Percentiles rank a stretch among this genome's conserved stretches.
phyloP scores from a whole-genome alignment of 176 grass and related monocot genomes.

The Carex cristatella region DNA sequence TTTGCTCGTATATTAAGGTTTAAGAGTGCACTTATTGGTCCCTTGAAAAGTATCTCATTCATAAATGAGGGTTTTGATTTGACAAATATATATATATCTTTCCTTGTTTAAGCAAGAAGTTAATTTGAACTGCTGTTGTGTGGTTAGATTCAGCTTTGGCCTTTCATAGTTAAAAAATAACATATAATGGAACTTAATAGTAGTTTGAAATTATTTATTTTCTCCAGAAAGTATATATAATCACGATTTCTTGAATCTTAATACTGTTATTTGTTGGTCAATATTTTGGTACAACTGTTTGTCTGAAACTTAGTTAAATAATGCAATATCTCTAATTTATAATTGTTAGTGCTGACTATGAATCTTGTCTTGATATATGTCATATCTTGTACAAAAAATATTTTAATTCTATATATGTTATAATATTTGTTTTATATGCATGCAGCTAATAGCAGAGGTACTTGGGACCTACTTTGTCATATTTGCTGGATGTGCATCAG shows the following conservation, averaged over 20 bases:
- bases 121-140: background rate
- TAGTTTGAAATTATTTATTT: background rate
- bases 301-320: background rate
- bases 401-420: background rate
- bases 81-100: background rate
- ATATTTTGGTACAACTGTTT: background rate
- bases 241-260: background rate
- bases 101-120: background rate
- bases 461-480: constrained; percentile 84
- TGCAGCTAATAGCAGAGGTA: constrained; percentile 56
- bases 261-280: background rate
- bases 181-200: background rate
- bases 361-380: background rate
- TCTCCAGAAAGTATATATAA: background rate
- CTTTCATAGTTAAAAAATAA: background rate
- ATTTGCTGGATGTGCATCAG: constrained; percentile 66
- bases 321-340: background rate
- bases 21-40: background rate
- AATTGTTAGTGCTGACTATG: background rate
- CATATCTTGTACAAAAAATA: background rate
- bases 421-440: background rate
- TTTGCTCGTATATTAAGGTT: background rate
- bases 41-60: background rate
- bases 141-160: background rate
- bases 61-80: background rate